Base-by-base conservation (phyloP, 148 eudicot genomes). In the Silene conica region DNA sequence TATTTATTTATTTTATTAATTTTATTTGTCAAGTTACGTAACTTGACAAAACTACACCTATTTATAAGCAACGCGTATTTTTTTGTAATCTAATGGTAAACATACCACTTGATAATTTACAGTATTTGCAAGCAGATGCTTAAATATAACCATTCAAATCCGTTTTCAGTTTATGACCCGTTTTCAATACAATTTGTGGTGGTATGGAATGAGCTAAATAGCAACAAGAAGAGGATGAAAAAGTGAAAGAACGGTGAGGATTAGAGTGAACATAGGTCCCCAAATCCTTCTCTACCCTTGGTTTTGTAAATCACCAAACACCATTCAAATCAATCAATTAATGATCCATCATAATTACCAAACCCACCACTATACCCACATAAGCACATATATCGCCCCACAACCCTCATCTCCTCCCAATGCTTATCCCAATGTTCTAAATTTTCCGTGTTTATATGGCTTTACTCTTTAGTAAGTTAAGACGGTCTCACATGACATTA, bases 251-350 rank as follows among this genome's bases (percentile, higher is more conserved):
- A 63, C 43, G 67, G 67, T 34, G 9, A 26, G 16, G 45, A 63
- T 63, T 14, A 63, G 5, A 15, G 41, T 63, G 2, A 15, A 1
- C 3, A 63, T 63, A 63, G 20, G 67, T 31, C 21, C 68, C 68
- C 21, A 4, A 13, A 6, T 14, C 22, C 2, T 31, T n/a, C 16
- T 64, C 46, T 16, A 18, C 68, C 68, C 20, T 31, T 64, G 4
- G 5, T 64, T 64, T 28, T 28, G 45, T 8, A 41, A 41, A 67
- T 41, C 70, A 67, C 70, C 70, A 67, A 67, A 41, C 26, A 43
- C 68, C 68, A 64, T 31, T 31, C 68, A 67, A 67, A 41, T 20
- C 70, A 67, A 45, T 67, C 70, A 67, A 67, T 43, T 67, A 20
- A 67, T 43, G 26, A 43, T 43, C 54, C 7, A 67, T 67, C 54